phyloP scores from a whole-genome alignment of 768 basidiomycete species.

The Xerocomellus amylosporus region DNA sequence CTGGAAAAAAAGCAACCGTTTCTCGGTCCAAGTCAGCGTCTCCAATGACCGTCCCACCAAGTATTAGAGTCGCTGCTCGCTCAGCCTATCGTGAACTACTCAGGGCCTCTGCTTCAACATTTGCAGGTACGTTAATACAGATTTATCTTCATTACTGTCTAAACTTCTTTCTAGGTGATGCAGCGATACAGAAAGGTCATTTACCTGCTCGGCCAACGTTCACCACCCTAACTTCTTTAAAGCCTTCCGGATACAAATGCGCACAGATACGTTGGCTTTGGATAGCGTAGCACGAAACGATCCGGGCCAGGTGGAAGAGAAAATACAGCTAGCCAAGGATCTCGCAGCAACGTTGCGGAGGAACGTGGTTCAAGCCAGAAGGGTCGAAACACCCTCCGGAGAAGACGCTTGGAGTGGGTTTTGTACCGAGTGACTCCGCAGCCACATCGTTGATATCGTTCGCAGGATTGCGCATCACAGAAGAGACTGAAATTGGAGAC shows the following conservation, averaged over 20 bases:
- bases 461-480: slow-evolving; percentile 69
- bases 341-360: slow-evolving; percentile 69
- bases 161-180: slow-evolving; percentile 47
- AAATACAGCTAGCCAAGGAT: slow-evolving; percentile 61
- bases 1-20: slow-evolving; percentile 1
- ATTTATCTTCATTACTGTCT: background rate
- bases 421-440: background rate
- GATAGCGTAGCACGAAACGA: slow-evolving; percentile 43
- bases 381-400: slow-evolving; percentile 35
- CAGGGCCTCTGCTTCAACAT: slow-evolving; percentile 64
- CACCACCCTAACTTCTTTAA: slow-evolving; percentile 3
- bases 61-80: slow-evolving; percentile 62
- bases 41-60: slow-evolving; percentile 52
- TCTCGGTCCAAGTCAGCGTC: background rate
- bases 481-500: slow-evolving; percentile 83
- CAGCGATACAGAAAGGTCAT: slow-evolving; percentile 48
- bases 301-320: slow-evolving; percentile 47
- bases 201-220: background rate
- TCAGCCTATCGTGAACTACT: slow-evolving; percentile 72
- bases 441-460: background rate
- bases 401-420: slow-evolving; percentile 59
- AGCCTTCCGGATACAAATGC: slow-evolving; percentile 77
- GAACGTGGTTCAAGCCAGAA: slow-evolving; percentile 83
- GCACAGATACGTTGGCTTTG: slow-evolving; percentile 47
- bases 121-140: slow-evolving; percentile 45